phyloP scores from a whole-genome alignment of 495 filamentous ascomycete species.

The Xylaria cubensis region DNA sequence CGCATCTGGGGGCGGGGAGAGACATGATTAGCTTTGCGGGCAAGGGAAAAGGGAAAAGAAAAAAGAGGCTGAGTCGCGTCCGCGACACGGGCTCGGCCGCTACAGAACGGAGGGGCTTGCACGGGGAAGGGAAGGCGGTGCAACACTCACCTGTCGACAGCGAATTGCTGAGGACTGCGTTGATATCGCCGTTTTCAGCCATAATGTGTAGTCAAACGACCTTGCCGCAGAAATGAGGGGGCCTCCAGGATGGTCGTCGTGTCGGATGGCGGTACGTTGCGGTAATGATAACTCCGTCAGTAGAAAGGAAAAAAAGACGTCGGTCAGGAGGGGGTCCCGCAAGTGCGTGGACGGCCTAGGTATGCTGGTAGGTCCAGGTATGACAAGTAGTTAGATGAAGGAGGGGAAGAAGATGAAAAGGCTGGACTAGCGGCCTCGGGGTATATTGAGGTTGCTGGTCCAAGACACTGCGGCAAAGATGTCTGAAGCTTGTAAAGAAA shows the following conservation, averaged over 20 bases:
- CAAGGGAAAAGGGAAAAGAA: background rate
- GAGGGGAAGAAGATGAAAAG: slow-evolving; percentile 32
- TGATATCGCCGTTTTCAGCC: slow-evolving; percentile 60
- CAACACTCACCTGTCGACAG: slow-evolving; percentile 78
- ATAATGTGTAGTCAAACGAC: slow-evolving; percentile 40
- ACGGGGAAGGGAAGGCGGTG: slow-evolving; percentile 20
- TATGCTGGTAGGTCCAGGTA: slow-evolving; percentile 20
- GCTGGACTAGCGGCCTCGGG: slow-evolving; percentile 17
- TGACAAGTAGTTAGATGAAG: slow-evolving; percentile 30
- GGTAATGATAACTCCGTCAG: slow-evolving; percentile 18
- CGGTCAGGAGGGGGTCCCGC: slow-evolving; percentile 29
- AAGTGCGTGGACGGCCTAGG: slow-evolving; percentile 29
- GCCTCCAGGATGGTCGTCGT: slow-evolving; percentile 30
- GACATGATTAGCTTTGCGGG: slow-evolving; percentile 31
- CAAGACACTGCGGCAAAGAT: slow-evolving; percentile 24
- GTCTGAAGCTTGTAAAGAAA: slow-evolving; percentile 27
- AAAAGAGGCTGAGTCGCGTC: slow-evolving; percentile 26
- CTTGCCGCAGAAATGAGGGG: slow-evolving; percentile 35
- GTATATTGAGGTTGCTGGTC: slow-evolving; percentile 22
- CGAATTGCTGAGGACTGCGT: slow-evolving; percentile 83
- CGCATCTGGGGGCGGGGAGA: slow-evolving; percentile 69
- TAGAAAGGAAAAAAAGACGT: slow-evolving; percentile 32
- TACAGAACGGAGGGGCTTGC: slow-evolving; percentile 25
- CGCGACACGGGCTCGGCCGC: slow-evolving; percentile 13
- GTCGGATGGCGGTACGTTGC: slow-evolving; percentile 5